Conservation (phyloP, 2,329 filamentous ascomycete species). For the Penicillium brevicompactum region DNA sequence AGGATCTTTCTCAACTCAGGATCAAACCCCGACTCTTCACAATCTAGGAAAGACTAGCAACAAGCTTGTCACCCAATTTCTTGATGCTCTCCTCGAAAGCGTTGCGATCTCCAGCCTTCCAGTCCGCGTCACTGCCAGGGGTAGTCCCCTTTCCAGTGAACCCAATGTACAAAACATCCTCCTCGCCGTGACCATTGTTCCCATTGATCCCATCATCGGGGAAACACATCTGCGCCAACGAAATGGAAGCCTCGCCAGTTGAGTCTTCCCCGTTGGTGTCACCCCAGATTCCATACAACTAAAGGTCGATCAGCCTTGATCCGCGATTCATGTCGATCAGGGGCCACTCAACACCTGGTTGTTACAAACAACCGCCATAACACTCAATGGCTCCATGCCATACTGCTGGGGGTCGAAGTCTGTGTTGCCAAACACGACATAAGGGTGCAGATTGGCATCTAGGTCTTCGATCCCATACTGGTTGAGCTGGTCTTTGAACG, state of each 20-base stretch:
- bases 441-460: constrained; percentile 55
- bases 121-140: constrained; percentile 58
- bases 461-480: constrained; percentile 49
- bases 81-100: constrained; percentile 53
- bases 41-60: constrained; percentile 33
- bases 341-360: constrained; percentile 46
- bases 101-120: constrained; percentile 47
- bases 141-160: constrained; percentile 61
- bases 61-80: constrained; percentile 54
- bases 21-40: neutral
- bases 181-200: constrained; percentile 56
- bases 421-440: constrained; percentile 58
- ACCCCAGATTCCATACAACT: constrained; percentile 64
- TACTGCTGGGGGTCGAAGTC: constrained; percentile 46
- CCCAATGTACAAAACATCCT: constrained; percentile 65
- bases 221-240: constrained; percentile 61
- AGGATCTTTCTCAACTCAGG: neutral
- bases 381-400: constrained; percentile 54
- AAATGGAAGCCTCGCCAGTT: constrained; percentile 61
- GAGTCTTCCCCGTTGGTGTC: constrained; percentile 62
- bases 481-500: constrained; percentile 47
- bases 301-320: neutral
- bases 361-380: constrained; percentile 59
- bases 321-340: neutral
- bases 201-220: constrained; percentile 55